phyloP scores from a whole-genome alignment of 2,329 filamentous ascomycete species.

The Rutstroemia sp. region DNA sequence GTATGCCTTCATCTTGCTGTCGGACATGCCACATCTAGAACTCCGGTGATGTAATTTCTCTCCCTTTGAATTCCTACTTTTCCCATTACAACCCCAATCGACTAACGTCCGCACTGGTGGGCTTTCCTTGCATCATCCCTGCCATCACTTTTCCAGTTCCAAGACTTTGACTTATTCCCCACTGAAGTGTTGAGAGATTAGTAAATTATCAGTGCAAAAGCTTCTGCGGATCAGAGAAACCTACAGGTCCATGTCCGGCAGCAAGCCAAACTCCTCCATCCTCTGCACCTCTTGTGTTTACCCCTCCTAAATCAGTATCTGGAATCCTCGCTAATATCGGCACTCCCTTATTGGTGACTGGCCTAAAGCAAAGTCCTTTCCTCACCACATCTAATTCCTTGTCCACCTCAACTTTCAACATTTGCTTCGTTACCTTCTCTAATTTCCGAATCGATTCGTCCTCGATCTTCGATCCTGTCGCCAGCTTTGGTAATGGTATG shows the following conservation, averaged over 20 bases:
- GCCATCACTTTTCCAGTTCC: slow-evolving; percentile 66
- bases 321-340: slow-evolving; percentile 55
- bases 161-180: slow-evolving; percentile 59
- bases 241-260: slow-evolving; percentile 58
- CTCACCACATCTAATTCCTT: slow-evolving; percentile 55
- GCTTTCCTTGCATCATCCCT: slow-evolving; percentile 57
- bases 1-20: too few species aligned
- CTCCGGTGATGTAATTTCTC: too few species aligned
- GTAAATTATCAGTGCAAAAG: too few species aligned
- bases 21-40: too few species aligned
- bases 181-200: slow-evolving; percentile 28
- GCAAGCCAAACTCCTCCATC: slow-evolving; percentile 63
- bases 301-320: slow-evolving; percentile 46
- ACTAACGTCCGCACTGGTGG: slow-evolving; percentile 52
- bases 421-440: slow-evolving; percentile 38
- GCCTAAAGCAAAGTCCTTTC: slow-evolving; percentile 65
- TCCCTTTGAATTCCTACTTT: too few species aligned
- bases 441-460: slow-evolving; percentile 41
- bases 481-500: slow-evolving; percentile 51
- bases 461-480: slow-evolving; percentile 43
- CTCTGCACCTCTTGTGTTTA: slow-evolving; percentile 32
- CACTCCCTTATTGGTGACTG: slow-evolving; percentile 54
- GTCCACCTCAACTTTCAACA: slow-evolving; percentile 38
- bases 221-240: too few species aligned
- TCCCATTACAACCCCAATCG: slow-evolving; percentile 34